phyloP scores from a whole-genome alignment of 23 red algal species.

The Gracilaria gracilis region DNA sequence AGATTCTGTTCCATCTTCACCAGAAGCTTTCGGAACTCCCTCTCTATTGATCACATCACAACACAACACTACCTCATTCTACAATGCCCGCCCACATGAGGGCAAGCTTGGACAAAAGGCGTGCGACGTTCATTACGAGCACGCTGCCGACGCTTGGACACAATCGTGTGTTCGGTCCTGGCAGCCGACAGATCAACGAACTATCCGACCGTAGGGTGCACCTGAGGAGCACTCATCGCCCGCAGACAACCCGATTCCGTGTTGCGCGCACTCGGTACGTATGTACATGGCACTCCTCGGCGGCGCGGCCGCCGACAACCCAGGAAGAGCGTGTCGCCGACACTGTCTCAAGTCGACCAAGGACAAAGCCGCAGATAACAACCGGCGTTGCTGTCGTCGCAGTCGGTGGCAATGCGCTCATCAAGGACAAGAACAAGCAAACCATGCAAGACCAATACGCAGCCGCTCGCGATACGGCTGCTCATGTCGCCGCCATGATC shows the following conservation, averaged over 20 bases:
- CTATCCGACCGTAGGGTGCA: neutral
- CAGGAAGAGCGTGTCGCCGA: neutral
- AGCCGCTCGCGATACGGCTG: conserved; percentile 12
- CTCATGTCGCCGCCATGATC: conserved; percentile 15
- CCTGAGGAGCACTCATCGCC: neutral
- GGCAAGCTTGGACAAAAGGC: neutral
- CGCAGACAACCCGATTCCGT: neutral
- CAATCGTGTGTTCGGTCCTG: neutral
- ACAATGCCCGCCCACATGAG: neutral
- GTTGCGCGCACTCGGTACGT: neutral
- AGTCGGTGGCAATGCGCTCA: conserved; percentile 46
- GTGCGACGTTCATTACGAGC: conserved; percentile 12
- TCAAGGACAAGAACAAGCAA: conserved; percentile 9
- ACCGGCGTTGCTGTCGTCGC: conserved; percentile 42
- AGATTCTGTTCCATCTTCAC: no score
- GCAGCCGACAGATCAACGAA: neutral
- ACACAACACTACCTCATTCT: neutral
- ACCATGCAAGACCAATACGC: conserved; percentile 31
- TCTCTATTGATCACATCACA: no score
- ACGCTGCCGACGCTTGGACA: neutral
- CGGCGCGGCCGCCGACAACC: neutral
- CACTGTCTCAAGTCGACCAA: neutral
- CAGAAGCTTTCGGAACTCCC: no score
- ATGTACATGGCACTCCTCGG: neutral
- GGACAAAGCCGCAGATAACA: neutral